A percentile compares a stretch with the other conserved stretches of the same genome.
These are phyloP conservation scores for Coriolopsis trogii DNA, from an alignment of 1,284 basidiomycete genomes.

Conservation along the genomic window DNA sequence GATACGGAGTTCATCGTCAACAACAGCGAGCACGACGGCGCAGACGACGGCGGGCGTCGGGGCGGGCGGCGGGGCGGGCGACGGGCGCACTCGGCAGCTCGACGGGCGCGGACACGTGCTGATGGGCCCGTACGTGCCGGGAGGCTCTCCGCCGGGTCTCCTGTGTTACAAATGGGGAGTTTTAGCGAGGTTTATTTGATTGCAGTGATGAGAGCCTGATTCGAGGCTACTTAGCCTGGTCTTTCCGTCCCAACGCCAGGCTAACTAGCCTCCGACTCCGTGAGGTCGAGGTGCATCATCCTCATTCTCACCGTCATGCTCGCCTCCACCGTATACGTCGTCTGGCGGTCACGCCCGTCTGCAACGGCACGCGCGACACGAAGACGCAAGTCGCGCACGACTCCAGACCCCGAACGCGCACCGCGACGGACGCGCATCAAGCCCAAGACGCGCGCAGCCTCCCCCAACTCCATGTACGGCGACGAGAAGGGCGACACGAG, in stretches of 20 bases:
- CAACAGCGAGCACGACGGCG: neutral
- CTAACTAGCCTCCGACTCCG: neutral
- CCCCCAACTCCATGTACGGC: too few relatives aligned
- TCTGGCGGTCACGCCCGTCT: slow-evolving; percentile 28
- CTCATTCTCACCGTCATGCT: slow-evolving; percentile 26
- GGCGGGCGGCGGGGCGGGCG: neutral
- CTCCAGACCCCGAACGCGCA: slow-evolving; percentile 1
- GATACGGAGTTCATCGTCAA: neutral
- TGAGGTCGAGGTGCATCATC: slow-evolving; percentile 13
- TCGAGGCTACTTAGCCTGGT: neutral
- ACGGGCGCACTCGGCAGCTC: neutral
- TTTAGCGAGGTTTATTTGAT: neutral
- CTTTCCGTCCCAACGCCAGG: neutral
- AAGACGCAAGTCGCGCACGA: neutral
- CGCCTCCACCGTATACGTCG: slow-evolving; percentile 21
- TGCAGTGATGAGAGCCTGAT: neutral
- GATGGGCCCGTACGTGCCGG: too few relatives aligned
- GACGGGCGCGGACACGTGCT: neutral
- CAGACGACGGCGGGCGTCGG: neutral
- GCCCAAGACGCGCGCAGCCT: too few relatives aligned
- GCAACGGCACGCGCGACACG: slow-evolving; percentile 5
- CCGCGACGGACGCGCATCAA: neutral
- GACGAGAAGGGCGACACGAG: slow-evolving; percentile 1
- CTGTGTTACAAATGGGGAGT: neutral
- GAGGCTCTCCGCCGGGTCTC: neutral